phyloP scores from a whole-genome alignment of 73 alveolate species.

The Paramecium octaurelia region DNA sequence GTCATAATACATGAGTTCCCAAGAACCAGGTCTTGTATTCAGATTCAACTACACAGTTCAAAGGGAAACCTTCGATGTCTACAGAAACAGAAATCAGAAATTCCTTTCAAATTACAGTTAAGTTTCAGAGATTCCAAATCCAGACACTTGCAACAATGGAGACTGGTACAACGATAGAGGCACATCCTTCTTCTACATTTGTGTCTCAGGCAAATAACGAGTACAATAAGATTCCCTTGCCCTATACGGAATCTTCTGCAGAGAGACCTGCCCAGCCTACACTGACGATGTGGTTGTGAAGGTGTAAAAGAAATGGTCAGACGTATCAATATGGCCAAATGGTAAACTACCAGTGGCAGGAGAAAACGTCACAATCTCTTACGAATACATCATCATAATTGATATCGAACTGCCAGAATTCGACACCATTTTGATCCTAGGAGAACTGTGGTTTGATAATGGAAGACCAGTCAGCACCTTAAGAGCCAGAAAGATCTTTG shows the following conservation, averaged over 20 bases:
- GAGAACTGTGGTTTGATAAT: constrained; percentile 28
- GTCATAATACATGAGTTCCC: neutral
- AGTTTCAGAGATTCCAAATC: constrained; percentile 12
- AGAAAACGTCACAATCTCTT: neutral
- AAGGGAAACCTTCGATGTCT: constrained; percentile 57
- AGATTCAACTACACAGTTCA: constrained; percentile 45
- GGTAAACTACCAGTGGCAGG: neutral
- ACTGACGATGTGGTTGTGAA: neutral
- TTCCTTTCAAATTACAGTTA: neutral
- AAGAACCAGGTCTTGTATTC: neutral
- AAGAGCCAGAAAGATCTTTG: constrained; percentile 29
- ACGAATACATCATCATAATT: neutral
- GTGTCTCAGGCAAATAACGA: constrained; percentile 36
- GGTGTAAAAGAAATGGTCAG: neutral
- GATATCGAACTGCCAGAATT: constrained; percentile 15
- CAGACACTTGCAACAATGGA: constrained; percentile 45
- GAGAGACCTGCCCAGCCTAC: constrained; percentile 22
- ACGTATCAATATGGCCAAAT: constrained; percentile 26
- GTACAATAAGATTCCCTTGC: constrained; percentile 13
- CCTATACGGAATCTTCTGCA: constrained; percentile 29
- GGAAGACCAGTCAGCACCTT: neutral
- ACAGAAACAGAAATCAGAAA: neutral
- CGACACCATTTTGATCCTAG: constrained; percentile 3
- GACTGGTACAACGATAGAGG: constrained; percentile 50
- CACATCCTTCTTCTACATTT: constrained; percentile 7